Evolutionary conservation across 2,329 filamentous ascomycete species (phyloP).

Genomic region (Emergomyces pasteurianus): DNA sequence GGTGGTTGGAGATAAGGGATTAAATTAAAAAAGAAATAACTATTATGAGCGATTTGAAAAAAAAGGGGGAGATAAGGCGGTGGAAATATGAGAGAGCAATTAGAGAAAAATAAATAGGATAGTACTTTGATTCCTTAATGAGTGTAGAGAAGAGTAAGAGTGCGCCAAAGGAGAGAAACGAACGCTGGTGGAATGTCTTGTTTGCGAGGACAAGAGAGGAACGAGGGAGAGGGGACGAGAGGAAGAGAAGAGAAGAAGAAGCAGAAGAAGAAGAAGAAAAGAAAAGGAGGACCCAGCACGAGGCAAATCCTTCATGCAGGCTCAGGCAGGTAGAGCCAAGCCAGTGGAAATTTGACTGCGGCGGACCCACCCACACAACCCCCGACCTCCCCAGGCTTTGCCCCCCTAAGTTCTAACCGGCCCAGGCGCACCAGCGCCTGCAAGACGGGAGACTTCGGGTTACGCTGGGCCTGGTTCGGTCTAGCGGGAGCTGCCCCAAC

Average conservation of each 20-base stretch:
- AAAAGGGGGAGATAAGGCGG: not conserved
- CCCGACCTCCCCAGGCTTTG: no score
- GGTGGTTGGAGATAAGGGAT: conserved; percentile 12
- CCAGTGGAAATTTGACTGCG: not conserved
- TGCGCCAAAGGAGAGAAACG: not conserved
- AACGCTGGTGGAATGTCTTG: not conserved
- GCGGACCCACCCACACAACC: no score
- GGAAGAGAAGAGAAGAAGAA: conserved; percentile 1
- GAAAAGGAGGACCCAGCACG: not conserved
- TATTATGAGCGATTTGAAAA: not conserved
- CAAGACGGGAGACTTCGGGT: no score
- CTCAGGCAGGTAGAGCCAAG: no score
- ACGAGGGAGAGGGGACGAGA: not conserved
- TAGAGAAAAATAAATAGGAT: conserved; percentile 1
- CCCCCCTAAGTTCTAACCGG: no score
- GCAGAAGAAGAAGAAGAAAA: not conserved
- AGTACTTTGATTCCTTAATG: not conserved
- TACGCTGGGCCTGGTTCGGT: no score
- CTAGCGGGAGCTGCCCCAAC: no score
- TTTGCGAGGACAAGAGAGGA: conserved; percentile 5
- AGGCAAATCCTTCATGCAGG: no score
- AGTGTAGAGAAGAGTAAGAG: not conserved
- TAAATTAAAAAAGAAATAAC: no score
- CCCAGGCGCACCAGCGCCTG: no score
- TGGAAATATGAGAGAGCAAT: no score